Evolutionary conservation across 2,329 filamentous ascomycete species (phyloP).

Genomic region (Esteya vermicola): DNA sequence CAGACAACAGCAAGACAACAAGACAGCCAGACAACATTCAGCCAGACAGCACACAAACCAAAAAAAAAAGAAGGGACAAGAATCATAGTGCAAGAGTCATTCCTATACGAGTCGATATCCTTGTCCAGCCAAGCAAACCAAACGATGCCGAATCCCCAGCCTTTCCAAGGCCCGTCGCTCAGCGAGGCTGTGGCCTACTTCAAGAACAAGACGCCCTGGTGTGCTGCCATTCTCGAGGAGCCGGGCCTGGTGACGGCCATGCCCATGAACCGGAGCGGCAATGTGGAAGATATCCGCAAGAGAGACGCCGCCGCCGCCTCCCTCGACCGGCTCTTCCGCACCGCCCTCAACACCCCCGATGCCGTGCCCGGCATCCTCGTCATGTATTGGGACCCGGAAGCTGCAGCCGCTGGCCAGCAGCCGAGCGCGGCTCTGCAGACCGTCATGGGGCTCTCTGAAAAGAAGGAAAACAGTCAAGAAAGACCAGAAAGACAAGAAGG

Average conservation of each 20-base stretch:
- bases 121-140: background rate
- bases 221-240: constrained; percentile 5
- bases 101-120: too few relatives aligned
- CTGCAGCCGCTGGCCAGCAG: too few relatives aligned
- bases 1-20: too few relatives aligned
- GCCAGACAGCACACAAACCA: too few relatives aligned
- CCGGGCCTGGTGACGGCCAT: background rate
- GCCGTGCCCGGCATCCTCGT: constrained; percentile 13
- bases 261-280: background rate
- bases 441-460: background rate
- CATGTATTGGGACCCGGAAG: constrained; percentile 10
- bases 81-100: too few relatives aligned
- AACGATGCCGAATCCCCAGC: background rate
- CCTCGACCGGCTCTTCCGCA: constrained; percentile 6
- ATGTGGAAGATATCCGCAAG: background rate
- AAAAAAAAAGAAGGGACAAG: too few relatives aligned
- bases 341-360: constrained; percentile 5
- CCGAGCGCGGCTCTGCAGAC: background rate
- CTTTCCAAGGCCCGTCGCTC: background rate
- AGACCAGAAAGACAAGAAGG: too few relatives aligned
- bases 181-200: constrained; percentile 7
- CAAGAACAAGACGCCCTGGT: constrained; percentile 4
- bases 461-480: too few relatives aligned
- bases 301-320: background rate
- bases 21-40: too few relatives aligned